Base-by-base conservation (phyloP, 179 eudicot species). In the Silene noctiflora region DNA sequence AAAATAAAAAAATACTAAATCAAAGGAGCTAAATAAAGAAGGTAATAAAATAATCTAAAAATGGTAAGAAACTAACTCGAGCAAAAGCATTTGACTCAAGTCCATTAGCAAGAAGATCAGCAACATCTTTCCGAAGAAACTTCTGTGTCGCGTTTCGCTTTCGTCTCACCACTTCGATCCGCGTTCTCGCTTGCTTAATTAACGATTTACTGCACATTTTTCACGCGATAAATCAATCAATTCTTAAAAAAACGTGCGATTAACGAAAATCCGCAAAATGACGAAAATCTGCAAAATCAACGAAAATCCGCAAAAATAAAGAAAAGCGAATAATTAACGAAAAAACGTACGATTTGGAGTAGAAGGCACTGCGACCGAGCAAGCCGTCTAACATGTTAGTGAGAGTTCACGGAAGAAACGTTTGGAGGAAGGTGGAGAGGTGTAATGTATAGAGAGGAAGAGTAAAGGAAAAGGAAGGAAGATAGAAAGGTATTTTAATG, bases 71-170 rank as follows among this genome's bases (percentile, higher is more conserved):
- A 75, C 65, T 4, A 72, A 91, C 97, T 86, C 97, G 80, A 74
- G 90, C 90, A 39, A 27, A 90, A 56, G 97, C 94, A 78, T 88
- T 85, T 46, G 80, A 78, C 27, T 91, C 97, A 60, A 88, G 90
- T 29, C 90, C 90, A 77, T 85, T 85, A 27, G 90, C 76, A 16
- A 91, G 89, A 24, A 91, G 81, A 82, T 91, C 91, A 44, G 85
- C 89, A 72, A 91, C 85, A 78, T 88, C 93, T 60, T 88, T 88
- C 77, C 88, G 86, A n/a, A 90, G 80, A 79, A 87, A 88, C 90
- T 86, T 87, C 82, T 90, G 94, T 74, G 89, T 90, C 44, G 97
- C 94, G 81, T 84, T 90, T 66, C 88, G 80, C 78, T 87, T 85
- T 78, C 82, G 75, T 56, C 90, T 69, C 69, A 86, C 59, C 59